Evolutionary conservation across 352 stramenopile species (phyloP), one percentile per base, ranked within the genome.

Genomic region (Pythium rhizo-oryzae): DNA sequence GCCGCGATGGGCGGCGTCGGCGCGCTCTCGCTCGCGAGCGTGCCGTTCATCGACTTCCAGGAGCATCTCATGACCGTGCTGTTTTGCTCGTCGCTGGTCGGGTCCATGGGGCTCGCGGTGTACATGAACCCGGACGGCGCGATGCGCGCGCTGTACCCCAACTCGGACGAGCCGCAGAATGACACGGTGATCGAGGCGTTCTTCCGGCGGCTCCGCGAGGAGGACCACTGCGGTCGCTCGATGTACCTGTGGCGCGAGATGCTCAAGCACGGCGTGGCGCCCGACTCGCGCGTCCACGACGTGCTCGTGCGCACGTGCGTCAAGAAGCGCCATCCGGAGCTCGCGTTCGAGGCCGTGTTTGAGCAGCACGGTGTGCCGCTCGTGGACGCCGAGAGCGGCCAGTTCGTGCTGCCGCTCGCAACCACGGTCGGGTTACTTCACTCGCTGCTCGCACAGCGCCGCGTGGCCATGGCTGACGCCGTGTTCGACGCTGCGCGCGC

Each of bases 231-330:
- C 67, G 85, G 88, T 0, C 78, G 88, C 47, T 85, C 82, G 33
- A 93, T 96, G 77, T 94, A 93, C 73, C 74, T 96, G 33, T 96
- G 88, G 88, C 81, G 83, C 33, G 88, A 96, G 63, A 93, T 96
- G 81, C 75, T 85, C 49, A 91, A 91, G 65, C 82, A 81, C 46
- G 81, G 76, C 37, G 76, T 94, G 25, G 63, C 77, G n/a, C 74
- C 84, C 1, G 88, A 96, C 61, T 74, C 79, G 50, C 85, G 79
- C 23, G 82, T 93, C 30, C 92, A 87, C 57, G 88, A 96, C 59
- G 80, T 96, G 41, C 65, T 96, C 39, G 84, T 94, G 41, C 84
- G 88, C 63, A 93, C 81, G 25, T 94, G 88, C 59, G 82, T 96
- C 19, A 84, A 86, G 62, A 96, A 96, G 67, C 88, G 88, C 21